Evolutionary conservation across 345 rosid species (phyloP), one percentile per base, ranked within the genome.

Genomic region (Noccaea caerulescens): DNA sequence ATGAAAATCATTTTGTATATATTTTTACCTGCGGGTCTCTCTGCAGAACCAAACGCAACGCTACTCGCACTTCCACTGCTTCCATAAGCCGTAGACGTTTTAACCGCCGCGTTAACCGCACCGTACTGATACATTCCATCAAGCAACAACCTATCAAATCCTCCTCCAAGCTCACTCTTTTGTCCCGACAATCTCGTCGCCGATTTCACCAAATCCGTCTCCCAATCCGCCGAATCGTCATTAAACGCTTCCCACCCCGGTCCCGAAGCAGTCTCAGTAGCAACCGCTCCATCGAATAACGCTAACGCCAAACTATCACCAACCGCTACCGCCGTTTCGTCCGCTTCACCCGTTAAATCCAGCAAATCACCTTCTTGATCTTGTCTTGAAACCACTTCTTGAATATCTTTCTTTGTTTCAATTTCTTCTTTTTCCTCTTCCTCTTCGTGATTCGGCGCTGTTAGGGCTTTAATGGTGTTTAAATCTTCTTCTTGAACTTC

Each of bases 31-130:
- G 72, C 76, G 1, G 86, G 84, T 68, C 71, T 80, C 73, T 84
- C 87, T 1, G 85, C 69, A 7, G 89, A 78, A 1, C 90, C 80
- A 11, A 75, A 64, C 0, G 85, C 89, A 2, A 88, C 84, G 36
- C 86, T 88, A 56, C 97, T 88, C 0, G 86, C 91, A 75, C 97
- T 86, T 37, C 91, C 91, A 53, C 61, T 72, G 11, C 70, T 69
- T 62, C 75, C 69, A 33, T 68, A 68, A 56, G 72, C 71, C 4
- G 79, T 57, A 11, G 77, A 63, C 6, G 43, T 20, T 44, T 63
- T 46, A 0, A 38, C 64, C 12, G 59, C 70, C 4, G 60, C 71
- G 4, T 56, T 72, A 52, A 62, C 71, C 13, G 60, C 36, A 16
- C 82, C 76, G 41, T 79, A 56, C 33, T 66, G 79, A 54, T 79